Evolutionary conservation across 2,329 filamentous ascomycete genomes (phyloP).

Genomic region (Fusarium sterilihyphosum): DNA sequence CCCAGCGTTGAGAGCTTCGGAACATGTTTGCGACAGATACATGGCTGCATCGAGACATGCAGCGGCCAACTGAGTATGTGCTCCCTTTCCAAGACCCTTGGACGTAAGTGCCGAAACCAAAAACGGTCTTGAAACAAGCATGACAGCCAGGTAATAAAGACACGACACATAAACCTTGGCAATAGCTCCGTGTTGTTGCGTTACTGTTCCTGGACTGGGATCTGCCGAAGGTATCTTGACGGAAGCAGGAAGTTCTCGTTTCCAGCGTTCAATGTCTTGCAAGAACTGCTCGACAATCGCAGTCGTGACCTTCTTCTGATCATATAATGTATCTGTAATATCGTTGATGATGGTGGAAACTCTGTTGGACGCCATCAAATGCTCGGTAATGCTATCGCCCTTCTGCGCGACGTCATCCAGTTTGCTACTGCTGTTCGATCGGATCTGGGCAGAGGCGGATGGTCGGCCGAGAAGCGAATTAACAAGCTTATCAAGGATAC

Average conservation of each 20-base stretch:
- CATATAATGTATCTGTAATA: slow-evolving; percentile 55
- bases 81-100: slow-evolving; percentile 39
- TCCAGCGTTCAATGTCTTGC: slow-evolving; percentile 57
- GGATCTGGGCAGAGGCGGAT: slow-evolving; percentile 44
- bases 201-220: background rate
- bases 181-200: slow-evolving; percentile 50
- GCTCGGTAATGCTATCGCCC: slow-evolving; percentile 38
- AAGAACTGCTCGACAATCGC: slow-evolving; percentile 53
- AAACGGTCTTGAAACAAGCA: slow-evolving; percentile 65
- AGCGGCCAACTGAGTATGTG: slow-evolving; percentile 54
- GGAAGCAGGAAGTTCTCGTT: slow-evolving; percentile 53
- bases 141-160: slow-evolving; percentile 68
- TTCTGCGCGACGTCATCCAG: slow-evolving; percentile 23
- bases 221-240: slow-evolving; percentile 26
- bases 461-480: slow-evolving; percentile 52
- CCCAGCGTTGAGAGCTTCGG: slow-evolving; percentile 56
- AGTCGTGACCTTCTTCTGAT: slow-evolving; percentile 47
- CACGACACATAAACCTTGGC: slow-evolving; percentile 65
- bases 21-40: slow-evolving; percentile 64
- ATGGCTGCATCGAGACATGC: slow-evolving; percentile 66
- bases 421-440: slow-evolving; percentile 15
- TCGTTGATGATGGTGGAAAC: slow-evolving; percentile 57
- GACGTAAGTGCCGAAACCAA: slow-evolving; percentile 61
- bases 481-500: slow-evolving; percentile 52
- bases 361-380: slow-evolving; percentile 53